These are phyloP conservation scores for Echites panduratus DNA, from an alignment of 257 asterid genomes.

Conservation along the genomic window DNA sequence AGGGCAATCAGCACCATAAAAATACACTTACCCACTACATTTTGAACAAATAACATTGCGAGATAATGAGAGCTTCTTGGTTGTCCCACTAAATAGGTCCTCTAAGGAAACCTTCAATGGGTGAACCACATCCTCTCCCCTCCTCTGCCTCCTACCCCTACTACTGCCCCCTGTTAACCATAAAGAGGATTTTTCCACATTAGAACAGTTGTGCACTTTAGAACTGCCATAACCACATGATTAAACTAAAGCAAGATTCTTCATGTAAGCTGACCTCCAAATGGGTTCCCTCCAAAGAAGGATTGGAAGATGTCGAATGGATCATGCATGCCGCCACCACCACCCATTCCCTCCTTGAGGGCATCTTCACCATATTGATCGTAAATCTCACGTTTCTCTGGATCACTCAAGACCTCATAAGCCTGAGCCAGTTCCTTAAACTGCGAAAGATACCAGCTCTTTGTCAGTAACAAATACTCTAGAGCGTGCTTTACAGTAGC, in stretches of 20 bases:
- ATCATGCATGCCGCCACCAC: constrained; percentile 47
- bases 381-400: constrained; percentile 67
- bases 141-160: constrained; percentile 61
- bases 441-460: constrained; percentile 20
- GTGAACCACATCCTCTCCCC: constrained; percentile 68
- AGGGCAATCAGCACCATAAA: too few relatives aligned
- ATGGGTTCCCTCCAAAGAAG: constrained; percentile 46
- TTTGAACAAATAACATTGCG: constrained; percentile 61
- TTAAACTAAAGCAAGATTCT: not conserved
- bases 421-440: constrained; percentile 81
- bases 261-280: constrained; percentile 38
- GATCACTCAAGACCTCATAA: constrained; percentile 64
- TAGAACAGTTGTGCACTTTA: not conserved
- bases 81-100: constrained; percentile 48
- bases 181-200: not conserved
- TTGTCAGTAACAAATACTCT: not conserved
- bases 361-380: constrained; percentile 79
- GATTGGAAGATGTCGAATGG: constrained; percentile 70
- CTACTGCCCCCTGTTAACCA: constrained; percentile 48
- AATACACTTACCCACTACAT: constrained; percentile 48
- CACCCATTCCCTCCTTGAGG: constrained; percentile 75
- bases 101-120: constrained; percentile 64
- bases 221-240: too few relatives aligned
- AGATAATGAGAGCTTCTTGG: constrained; percentile 58
- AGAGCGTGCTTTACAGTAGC: too few relatives aligned